These are phyloP conservation scores for Xylaria sp. DNA, from an alignment of 495 filamentous ascomycete genomes.

Conservation along the genomic window DNA sequence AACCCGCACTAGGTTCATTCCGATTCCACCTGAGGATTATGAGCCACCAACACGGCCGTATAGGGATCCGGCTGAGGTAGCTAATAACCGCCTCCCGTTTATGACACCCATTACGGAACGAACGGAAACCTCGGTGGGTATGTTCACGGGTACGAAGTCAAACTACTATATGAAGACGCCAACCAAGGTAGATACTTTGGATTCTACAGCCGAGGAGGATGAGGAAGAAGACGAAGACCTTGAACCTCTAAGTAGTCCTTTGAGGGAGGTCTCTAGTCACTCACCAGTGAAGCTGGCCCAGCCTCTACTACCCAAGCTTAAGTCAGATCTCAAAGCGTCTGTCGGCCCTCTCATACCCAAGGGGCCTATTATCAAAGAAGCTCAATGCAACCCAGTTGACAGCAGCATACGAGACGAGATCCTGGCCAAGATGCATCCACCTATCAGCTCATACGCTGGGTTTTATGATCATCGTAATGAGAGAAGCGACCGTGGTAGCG, in stretches of 20 bases:
- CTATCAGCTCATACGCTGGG: constrained; percentile 74
- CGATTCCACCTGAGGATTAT: constrained; percentile 84
- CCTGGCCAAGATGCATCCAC: constrained; percentile 71
- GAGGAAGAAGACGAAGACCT: constrained; percentile 48
- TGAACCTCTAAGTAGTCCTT: constrained; percentile 71
- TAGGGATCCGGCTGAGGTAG: constrained; percentile 74
- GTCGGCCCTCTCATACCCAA: constrained; percentile 45
- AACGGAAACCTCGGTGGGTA: constrained; percentile 82
- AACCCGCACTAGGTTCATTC: constrained; percentile 60
- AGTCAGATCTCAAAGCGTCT: constrained; percentile 27
- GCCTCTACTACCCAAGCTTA: constrained; percentile 48
- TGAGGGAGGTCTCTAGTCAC: constrained; percentile 60
- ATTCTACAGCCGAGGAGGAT: constrained; percentile 26
- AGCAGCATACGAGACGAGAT: constrained; percentile 75
- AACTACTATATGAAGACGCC: constrained; percentile 71
- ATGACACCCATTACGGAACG: constrained; percentile 98
- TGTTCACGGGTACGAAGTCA: constrained; percentile 59
- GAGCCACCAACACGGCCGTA: constrained; percentile 75
- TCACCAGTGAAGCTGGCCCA: constrained; percentile 51
- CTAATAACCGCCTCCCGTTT: constrained; percentile 89
- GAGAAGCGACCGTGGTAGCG: constrained; percentile 65
- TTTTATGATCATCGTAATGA: constrained; percentile 72
- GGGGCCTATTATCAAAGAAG: constrained; percentile 78
- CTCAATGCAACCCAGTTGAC: constrained; percentile 87
- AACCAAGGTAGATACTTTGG: constrained; percentile 53